Evolutionary conservation across 345 rosid species (phyloP).

Genomic region (Arabidopsis suecica): DNA sequence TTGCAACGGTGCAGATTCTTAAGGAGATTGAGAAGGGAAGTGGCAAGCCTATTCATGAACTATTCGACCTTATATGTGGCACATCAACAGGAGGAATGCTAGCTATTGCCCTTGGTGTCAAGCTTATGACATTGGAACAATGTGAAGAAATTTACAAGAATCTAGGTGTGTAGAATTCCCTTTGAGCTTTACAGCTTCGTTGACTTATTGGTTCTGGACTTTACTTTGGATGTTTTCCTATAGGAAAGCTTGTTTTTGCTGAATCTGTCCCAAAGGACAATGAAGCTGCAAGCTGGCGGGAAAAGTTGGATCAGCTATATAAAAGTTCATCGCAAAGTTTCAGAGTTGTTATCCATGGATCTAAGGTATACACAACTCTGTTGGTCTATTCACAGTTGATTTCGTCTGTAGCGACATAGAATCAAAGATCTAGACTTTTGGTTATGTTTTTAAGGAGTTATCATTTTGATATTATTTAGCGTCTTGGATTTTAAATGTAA

Average conservation of each 20-base stretch:
- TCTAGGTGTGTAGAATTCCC: conserved; percentile 65
- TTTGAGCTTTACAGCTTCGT: conserved; percentile 14
- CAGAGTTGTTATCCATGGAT: conserved; percentile 99
- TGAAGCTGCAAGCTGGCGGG: conserved; percentile 99
- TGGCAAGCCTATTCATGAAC: conserved; percentile 94
- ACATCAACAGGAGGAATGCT: conserved; percentile 99
- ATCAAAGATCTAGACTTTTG: conserved; percentile 18
- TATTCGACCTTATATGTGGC: conserved; percentile 96
- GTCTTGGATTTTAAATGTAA: conserved; percentile 5
- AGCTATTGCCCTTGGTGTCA: conserved; percentile 93
- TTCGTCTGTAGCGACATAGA: conserved; percentile 7
- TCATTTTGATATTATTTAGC: background rate
- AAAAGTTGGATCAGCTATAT: conserved; percentile 93
- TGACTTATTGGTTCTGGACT: conserved; percentile 28
- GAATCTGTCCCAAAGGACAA: conserved; percentile 94
- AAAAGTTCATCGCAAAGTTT: conserved; percentile 99
- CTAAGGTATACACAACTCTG: conserved; percentile 66
- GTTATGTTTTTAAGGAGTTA: conserved; percentile 4
- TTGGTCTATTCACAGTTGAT: conserved; percentile 16
- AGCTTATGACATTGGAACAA: conserved; percentile 82
- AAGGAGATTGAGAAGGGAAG: conserved; percentile 97
- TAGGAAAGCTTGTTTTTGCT: conserved; percentile 97
- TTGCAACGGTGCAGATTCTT: conserved; percentile 96
- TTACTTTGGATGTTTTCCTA: conserved; percentile 42
- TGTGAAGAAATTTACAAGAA: conserved; percentile 99